Evolutionary conservation across 768 basidiomycete genomes (phyloP).

Genomic region (Leucogyrophana mollusca): DNA sequence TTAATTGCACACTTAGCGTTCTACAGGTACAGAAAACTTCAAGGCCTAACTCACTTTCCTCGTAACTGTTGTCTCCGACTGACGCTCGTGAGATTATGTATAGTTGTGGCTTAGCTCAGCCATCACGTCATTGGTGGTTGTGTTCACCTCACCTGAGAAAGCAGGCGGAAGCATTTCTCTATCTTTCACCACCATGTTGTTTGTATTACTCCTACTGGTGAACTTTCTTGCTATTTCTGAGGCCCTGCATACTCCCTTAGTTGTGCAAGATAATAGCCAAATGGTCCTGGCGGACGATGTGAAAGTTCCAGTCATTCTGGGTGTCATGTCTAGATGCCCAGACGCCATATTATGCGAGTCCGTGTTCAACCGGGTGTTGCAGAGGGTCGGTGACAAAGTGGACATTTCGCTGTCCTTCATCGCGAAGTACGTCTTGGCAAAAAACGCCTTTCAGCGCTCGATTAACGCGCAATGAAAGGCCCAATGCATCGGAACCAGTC

Average conservation of each 20-base stretch:
- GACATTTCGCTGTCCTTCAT: conserved; percentile 72
- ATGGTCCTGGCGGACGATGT: conserved; percentile 14
- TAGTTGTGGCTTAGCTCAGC: too few species aligned
- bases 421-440: conserved; percentile 53
- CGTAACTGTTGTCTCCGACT: too few species aligned
- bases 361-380: conserved; percentile 70
- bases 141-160: background rate
- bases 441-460: conserved; percentile 3
- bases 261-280: conserved; percentile 19
- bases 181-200: conserved; percentile 12
- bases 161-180: conserved; percentile 6
- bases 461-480: conserved; percentile 36
- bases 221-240: conserved; percentile 10
- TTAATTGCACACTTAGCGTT: too few species aligned
- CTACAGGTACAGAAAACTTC: too few species aligned
- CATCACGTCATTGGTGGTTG: background rate
- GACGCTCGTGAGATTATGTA: too few species aligned
- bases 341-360: conserved; percentile 83
- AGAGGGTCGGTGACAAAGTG: conserved; percentile 60
- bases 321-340: conserved; percentile 74
- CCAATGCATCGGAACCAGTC: conserved; percentile 59
- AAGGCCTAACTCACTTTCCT: too few species aligned
- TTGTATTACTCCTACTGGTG: conserved; percentile 13
- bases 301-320: conserved; percentile 52
- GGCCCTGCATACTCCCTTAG: conserved; percentile 15